These are phyloP conservation scores for Alnus glutinosa DNA, from an alignment of 306 rosid genomes.

Conservation along the genomic window DNA sequence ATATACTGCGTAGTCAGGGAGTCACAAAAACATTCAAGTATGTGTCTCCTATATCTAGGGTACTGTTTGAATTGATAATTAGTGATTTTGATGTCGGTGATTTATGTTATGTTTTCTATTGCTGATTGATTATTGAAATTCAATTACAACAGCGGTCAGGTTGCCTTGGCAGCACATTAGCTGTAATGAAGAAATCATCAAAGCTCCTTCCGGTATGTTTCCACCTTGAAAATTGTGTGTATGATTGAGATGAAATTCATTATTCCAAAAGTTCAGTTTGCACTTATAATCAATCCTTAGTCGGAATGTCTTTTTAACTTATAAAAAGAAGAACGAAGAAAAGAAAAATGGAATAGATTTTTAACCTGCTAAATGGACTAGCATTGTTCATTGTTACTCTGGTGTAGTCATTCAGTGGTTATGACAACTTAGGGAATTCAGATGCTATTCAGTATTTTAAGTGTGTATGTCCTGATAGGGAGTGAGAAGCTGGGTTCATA, in stretches of 20 bases:
- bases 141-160: constrained; percentile 72
- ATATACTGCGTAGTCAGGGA: not conserved
- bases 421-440: not conserved
- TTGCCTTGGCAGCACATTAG: constrained; percentile 86
- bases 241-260: constrained; percentile 16
- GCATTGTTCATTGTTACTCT: not conserved
- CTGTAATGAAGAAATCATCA: constrained; percentile 96
- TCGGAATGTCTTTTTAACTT: not conserved
- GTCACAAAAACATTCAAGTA: not conserved
- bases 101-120: constrained; percentile 26
- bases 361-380: not conserved
- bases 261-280: not conserved
- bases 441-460: not conserved
- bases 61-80: constrained; percentile 16
- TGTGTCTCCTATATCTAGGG: not conserved
- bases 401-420: not conserved
- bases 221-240: not conserved
- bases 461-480: not conserved
- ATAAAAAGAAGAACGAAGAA: not conserved
- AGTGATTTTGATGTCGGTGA: constrained; percentile 14
- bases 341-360: not conserved
- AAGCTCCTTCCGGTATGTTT: constrained; percentile 78
- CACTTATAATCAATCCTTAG: not conserved
- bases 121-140: constrained; percentile 24
- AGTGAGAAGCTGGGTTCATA: not conserved